phyloP scores from a whole-genome alignment of 441 rosid species.

The Jatropha multifida region DNA sequence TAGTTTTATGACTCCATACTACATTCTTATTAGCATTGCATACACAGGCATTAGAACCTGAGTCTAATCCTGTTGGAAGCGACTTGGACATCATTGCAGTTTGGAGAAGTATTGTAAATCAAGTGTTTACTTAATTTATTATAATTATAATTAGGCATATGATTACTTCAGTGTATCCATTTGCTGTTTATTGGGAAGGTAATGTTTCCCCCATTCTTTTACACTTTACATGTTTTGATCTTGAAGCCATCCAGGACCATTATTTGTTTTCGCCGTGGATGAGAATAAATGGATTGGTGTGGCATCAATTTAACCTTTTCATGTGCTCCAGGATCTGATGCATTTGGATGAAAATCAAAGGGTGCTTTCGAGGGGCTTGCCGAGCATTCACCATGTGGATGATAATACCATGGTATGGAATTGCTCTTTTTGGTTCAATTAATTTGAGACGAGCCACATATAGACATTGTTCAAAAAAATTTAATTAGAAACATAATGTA shows the following conservation, averaged over 20 bases:
- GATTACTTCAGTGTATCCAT: constrained; percentile 1
- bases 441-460: not conserved
- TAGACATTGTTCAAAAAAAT: not conserved
- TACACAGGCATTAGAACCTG: constrained; percentile 3
- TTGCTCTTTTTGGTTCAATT: not conserved
- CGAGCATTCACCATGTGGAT: constrained; percentile 75
- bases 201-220: not conserved
- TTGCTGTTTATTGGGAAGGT: constrained; percentile 11
- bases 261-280: not conserved
- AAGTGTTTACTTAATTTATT: not conserved
- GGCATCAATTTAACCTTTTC: not conserved
- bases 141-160: not conserved
- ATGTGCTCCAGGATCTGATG: constrained; percentile 68
- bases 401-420: constrained; percentile 70
- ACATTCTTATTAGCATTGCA: constrained; percentile 13
- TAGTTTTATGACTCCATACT: constrained; percentile 12
- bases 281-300: not conserved
- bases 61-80: not conserved
- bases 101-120: constrained; percentile 16
- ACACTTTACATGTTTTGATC: not conserved
- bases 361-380: constrained; percentile 71
- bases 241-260: not conserved
- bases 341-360: constrained; percentile 69
- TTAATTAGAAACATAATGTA: not conserved
- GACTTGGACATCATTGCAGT: not conserved